Conservation (phyloP, 768 basidiomycete genomes). For the Grammothele lineata region DNA sequence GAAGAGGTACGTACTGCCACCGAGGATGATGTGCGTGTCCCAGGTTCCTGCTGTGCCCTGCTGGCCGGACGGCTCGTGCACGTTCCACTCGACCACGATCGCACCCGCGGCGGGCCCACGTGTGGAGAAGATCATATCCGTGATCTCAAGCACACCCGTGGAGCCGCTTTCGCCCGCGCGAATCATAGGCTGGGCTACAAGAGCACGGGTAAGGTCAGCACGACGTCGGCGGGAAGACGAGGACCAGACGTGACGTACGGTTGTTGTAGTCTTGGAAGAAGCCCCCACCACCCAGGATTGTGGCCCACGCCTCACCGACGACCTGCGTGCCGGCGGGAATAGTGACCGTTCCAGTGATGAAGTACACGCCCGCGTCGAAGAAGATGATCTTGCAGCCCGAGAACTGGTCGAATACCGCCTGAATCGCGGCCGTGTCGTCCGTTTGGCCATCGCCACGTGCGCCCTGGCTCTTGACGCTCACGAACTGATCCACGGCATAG, state of each 20-base stretch:
- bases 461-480: conserved; percentile 66
- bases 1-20: conserved; percentile 20
- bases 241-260: too few species aligned
- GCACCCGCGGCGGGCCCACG: conserved; percentile 47
- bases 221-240: too few species aligned
- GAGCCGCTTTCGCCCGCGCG: conserved; percentile 37
- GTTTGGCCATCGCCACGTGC: conserved; percentile 72
- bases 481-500: conserved; percentile 60
- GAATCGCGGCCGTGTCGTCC: conserved; percentile 69
- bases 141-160: conserved; percentile 37
- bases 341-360: conserved; percentile 41
- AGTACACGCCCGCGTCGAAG: conserved; percentile 63
- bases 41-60: conserved; percentile 49
- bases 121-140: conserved; percentile 44
- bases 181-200: conserved; percentile 34
- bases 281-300: conserved; percentile 41
- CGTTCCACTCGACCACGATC: conserved; percentile 56
- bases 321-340: conserved; percentile 45
- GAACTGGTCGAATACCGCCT: conserved; percentile 54
- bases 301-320: conserved; percentile 47
- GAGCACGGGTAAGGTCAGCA: neutral
- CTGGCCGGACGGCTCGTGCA: conserved; percentile 42
- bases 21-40: conserved; percentile 41
- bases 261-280: conserved; percentile 36
- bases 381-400: conserved; percentile 77